These are phyloP conservation scores for Nicotiana otophora DNA, from an alignment of 257 asterid genomes.

Conservation along the genomic window DNA sequence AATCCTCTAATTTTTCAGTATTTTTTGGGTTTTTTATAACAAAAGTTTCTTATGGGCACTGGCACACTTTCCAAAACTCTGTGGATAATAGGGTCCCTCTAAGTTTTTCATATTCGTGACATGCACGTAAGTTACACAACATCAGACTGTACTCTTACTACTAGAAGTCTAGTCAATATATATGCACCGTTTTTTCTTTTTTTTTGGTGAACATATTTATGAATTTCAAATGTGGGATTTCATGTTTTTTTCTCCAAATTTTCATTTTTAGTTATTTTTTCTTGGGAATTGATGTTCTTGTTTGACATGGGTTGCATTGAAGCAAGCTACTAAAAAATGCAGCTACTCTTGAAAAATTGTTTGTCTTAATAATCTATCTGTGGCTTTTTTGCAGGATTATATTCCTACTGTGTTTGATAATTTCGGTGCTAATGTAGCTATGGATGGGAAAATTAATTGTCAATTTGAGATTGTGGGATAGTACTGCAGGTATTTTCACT, in stretches of 20 bases:
- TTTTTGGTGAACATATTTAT: neutral
- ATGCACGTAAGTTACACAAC: neutral
- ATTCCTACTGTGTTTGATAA: conserved; percentile 90
- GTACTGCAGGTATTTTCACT: conserved; percentile 51
- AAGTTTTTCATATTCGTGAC: neutral
- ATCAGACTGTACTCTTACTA: neutral
- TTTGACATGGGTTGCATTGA: neutral
- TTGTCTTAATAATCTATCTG: neutral
- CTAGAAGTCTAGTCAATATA: neutral
- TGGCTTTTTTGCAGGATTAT: conserved; percentile 51
- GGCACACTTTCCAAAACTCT: neutral
- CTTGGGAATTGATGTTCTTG: neutral
- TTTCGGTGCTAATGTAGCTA: conserved; percentile 87
- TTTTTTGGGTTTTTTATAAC: neutral
- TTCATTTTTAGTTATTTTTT: neutral
- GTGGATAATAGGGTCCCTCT: neutral
- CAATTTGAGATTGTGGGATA: conserved; percentile 90
- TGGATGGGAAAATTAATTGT: conserved; percentile 79
- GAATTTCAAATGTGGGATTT: neutral
- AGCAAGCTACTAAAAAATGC: neutral
- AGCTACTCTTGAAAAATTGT: neutral
- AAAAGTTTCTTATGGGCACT: no score
- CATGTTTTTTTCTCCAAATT: neutral
- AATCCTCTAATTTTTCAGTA: neutral
- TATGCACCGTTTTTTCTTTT: neutral